Base-by-base conservation (phyloP, 2,329 filamentous ascomycete species). In the Fusarium sp. region DNA sequence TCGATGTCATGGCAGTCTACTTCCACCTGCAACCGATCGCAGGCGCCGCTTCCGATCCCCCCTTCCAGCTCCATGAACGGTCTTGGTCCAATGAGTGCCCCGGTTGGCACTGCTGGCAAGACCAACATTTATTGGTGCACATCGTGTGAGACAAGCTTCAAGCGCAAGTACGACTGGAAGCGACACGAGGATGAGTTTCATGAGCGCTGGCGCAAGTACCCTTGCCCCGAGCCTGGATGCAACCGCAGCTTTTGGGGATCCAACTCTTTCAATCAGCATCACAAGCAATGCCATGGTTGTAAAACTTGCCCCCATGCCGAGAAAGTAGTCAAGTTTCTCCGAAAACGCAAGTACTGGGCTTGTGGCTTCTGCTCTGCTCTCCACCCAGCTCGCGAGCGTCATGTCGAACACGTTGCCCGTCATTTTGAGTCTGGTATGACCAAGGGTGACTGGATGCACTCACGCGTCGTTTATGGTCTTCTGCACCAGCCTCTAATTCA, bases 101-200 rank as follows among this genome's bases (percentile, higher is more conserved):
- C 71, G 29, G 72, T 74, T 52, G 72, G 74, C 59, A 75, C 69
- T 40, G 71, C 74, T 54, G 78, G 73, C 58, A 79, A 80, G 72
- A 80, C 81, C 48, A 85, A 86, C 67, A 83, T 85, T 29, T 87
- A 87, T 77, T 87, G 85, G 85, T 87, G 85, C 74, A 87, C 85
- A 7, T 85, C 84, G 20, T 87, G 84, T 77, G 88, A 91, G 76
- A 90, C 89, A 51, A 89, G 87, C 47, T 89, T 91, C 75, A 89
- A 89, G 80, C 85, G 88, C 69, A 91, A 91, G 76, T 89, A 90
- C 68, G 88, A 91, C 77, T 92, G 87, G 90, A 90, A 90, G 78
- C 85, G 88, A 32, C 90, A 92, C 77, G 88, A 91, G 76, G 89
- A 91, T 72, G 88, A 90, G 77, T 90, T 91, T 74, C 89, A 91